Evolutionary conservation across 78 protist species (phyloP).

Genomic region (Chrysochromulina parva): DNA sequence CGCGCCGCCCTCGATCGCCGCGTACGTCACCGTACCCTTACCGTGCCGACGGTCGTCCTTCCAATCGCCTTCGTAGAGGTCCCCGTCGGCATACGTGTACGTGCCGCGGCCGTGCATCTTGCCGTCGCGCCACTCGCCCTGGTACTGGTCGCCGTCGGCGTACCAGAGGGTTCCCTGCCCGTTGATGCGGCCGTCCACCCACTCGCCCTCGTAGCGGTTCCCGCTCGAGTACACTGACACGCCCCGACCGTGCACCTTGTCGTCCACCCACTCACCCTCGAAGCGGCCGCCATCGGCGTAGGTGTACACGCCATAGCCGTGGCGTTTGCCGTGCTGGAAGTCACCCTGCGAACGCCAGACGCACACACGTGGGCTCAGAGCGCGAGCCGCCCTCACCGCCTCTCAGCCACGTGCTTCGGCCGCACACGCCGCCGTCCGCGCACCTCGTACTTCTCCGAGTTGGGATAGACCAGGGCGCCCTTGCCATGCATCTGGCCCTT

Average conservation of each 20-base stretch:
- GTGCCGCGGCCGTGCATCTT: constrained; percentile 32
- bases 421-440: too few relatives aligned
- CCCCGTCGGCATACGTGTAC: constrained; percentile 60
- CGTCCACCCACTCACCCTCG: constrained; percentile 61
- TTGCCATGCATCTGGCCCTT: constrained; percentile 65
- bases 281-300: constrained; percentile 50
- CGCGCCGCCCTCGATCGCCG: constrained; percentile 19
- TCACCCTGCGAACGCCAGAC: constrained; percentile 42
- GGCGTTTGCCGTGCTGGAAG: constrained; percentile 50
- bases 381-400: too few relatives aligned
- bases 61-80: constrained; percentile 63
- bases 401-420: too few relatives aligned
- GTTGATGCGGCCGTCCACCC: constrained; percentile 46
- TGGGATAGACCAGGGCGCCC: constrained; percentile 54
- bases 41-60: constrained; percentile 48
- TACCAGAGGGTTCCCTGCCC: constrained; percentile 44
- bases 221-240: constrained; percentile 42
- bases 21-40: constrained; percentile 37
- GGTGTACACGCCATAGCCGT: constrained; percentile 50
- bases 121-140: constrained; percentile 54
- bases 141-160: constrained; percentile 48
- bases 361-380: too few relatives aligned
- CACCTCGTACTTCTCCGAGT: constrained; percentile 51
- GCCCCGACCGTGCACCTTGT: constrained; percentile 51
- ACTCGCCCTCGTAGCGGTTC: constrained; percentile 59